Evolutionary conservation across 2,329 filamentous ascomycete species (phyloP), one percentile per base, ranked within the genome.

Genomic region (Colletotrichum sublineola): DNA sequence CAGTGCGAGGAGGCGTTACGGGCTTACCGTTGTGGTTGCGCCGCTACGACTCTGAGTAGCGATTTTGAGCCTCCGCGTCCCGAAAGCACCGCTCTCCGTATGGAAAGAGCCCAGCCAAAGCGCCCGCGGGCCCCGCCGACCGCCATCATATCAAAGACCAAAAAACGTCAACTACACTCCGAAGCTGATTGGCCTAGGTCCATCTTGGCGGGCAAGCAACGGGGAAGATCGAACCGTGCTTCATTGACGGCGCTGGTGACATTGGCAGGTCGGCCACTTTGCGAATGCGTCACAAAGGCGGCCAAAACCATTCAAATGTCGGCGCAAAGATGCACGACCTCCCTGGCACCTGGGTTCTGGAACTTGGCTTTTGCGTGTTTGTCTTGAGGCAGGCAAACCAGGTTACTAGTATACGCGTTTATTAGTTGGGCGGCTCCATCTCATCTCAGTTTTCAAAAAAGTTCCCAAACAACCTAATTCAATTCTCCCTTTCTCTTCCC

Each of bases 1-100:
- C 20, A 48, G 61, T 52, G 18, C 48, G 29, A 65, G 38, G 60
- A 14, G 31, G 42, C 24, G 8, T 20, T 14, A 48, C 40, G 14
- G 33, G n/a, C 55, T 40, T 33, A 18, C 14, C 24, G 40, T 57
- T n/a, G 52, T 31, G 4, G 7, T 12, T 18, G 62, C 38, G 46
- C 31, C 56, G 46, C 53, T 40, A 31, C 48, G 57, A 46, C n/a
- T 44, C 36, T 24, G 5, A 31, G 44, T 24, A 24, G 24, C 24
- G 24, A 24, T 24, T 24, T 24, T n/a, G 31, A 12, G 42, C 50
- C 4, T 20, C 56, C 69, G 69, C 53, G 48, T n/a, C 66, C 70
- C 70, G 70, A 69, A 55, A 38, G 31, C 53, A 60, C 66, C 70
- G 70, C n/a, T 14, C 38, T 56, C 66, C 66, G 66, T 9, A 31